Conservation (phyloP, 331 rosid genomes). For the Pyracantha coccinea region DNA sequence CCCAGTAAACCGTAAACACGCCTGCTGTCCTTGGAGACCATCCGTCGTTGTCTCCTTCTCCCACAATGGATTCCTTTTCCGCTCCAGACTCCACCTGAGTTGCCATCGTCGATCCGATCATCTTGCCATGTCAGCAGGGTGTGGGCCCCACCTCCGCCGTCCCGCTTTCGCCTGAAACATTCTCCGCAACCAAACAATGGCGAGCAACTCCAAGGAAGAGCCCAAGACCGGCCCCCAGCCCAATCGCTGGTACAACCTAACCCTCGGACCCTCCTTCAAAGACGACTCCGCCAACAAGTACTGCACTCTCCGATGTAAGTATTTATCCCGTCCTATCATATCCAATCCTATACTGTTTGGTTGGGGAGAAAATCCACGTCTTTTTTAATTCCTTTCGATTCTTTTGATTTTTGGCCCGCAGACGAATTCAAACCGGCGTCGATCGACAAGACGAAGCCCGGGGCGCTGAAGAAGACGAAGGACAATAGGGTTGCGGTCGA, state of each 20-base stretch:
- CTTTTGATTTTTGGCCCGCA: conserved; percentile 17
- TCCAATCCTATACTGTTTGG: conserved; percentile 8
- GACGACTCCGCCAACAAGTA: conserved; percentile 70
- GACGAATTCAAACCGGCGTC: conserved; percentile 98
- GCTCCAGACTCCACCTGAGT: background rate
- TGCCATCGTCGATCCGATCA: background rate
- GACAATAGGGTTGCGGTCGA: conserved; percentile 81
- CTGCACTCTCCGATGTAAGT: conserved; percentile 90
- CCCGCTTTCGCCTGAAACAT: background rate
- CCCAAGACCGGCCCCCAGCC: conserved; percentile 75
- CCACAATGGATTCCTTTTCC: background rate
- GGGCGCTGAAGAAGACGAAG: conserved; percentile 69
- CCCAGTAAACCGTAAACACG: background rate
- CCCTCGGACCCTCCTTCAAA: conserved; percentile 81
- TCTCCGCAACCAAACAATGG: conserved; percentile 33
- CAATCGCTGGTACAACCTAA: conserved; percentile 78
- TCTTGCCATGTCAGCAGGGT: conserved; percentile 15
- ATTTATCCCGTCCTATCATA: background rate
- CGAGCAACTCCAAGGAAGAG: conserved; percentile 71
- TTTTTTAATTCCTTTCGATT: background rate
- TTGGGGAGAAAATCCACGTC: conserved; percentile 5
- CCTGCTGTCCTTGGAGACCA: background rate
- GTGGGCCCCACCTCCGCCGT: background rate
- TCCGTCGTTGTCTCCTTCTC: background rate
- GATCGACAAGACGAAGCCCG: conserved; percentile 71